Conservation (phyloP, 2,329 filamentous ascomycete genomes). For the Huntiella abstrusa region DNA sequence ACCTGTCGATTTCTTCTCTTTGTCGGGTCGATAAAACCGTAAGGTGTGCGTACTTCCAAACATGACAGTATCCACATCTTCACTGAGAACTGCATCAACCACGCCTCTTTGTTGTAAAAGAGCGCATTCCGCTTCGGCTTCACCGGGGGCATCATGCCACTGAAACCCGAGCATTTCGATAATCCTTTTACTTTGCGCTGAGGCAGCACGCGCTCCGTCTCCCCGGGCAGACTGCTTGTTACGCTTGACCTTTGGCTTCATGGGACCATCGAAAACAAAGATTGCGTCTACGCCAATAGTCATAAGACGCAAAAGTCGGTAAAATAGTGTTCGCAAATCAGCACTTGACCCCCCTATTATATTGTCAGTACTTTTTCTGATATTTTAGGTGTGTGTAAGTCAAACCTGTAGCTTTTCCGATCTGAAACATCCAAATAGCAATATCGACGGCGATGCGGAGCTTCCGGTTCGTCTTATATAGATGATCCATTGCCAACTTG, state of each 20-base stretch:
- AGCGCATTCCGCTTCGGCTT: conserved; percentile 92
- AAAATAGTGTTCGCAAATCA: conserved; percentile 80
- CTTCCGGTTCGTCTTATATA: conserved; percentile 50
- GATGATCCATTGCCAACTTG: conserved; percentile 61
- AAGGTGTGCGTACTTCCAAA: conserved; percentile 71
- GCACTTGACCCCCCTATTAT: conserved; percentile 61
- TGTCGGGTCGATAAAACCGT: conserved; percentile 30
- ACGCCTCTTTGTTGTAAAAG: conserved; percentile 62
- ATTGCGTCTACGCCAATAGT: conserved; percentile 64
- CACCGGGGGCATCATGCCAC: conserved; percentile 72
- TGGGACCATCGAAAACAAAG: conserved; percentile 77
- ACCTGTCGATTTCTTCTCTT: background rate
- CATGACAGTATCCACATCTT: conserved; percentile 96
- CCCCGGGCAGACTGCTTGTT: conserved; percentile 50
- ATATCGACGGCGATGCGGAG: conserved; percentile 82
- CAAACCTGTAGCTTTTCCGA: conserved; percentile 56
- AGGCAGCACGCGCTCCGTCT: conserved; percentile 45
- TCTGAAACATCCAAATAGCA: conserved; percentile 94
- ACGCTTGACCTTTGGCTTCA: conserved; percentile 74
- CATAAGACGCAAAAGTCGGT: conserved; percentile 63
- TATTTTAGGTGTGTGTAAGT: conserved; percentile 6
- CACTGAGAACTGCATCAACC: conserved; percentile 84
- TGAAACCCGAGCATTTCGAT: conserved; percentile 73
- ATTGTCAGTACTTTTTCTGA: background rate
- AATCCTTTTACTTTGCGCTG: conserved; percentile 63